These are phyloP conservation scores for Datura wrightii DNA, from an alignment of 257 asterid genomes.

Conservation along the genomic window DNA sequence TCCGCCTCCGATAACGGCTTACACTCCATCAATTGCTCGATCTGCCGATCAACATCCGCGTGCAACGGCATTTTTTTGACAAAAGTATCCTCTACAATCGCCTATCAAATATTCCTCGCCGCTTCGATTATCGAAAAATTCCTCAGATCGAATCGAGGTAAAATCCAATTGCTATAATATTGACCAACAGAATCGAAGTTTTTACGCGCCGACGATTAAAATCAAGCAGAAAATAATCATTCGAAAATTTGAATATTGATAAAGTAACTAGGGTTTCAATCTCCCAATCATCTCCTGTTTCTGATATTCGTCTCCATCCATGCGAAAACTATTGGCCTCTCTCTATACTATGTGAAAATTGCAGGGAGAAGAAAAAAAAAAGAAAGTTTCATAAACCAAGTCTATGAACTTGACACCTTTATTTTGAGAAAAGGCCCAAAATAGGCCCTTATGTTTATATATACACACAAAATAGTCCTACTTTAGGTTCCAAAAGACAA, in stretches of 20 bases:
- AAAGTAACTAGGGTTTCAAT: conserved; percentile 29
- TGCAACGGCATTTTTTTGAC: conserved; percentile 80
- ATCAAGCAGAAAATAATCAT: background rate
- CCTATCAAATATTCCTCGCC: conserved; percentile 46
- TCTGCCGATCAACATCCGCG: conserved; percentile 90
- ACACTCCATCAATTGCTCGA: conserved; percentile 92
- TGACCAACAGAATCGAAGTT: conserved; percentile 1
- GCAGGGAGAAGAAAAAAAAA: background rate
- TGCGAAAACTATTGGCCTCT: conserved; percentile 17
- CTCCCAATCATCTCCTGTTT: background rate
- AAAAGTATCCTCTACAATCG: conserved; percentile 34
- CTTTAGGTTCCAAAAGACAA: no score
- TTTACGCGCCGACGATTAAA: background rate
- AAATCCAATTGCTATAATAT: conserved; percentile 3
- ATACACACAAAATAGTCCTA: no score
- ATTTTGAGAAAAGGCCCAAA: no score
- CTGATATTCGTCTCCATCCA: conserved; percentile 23
- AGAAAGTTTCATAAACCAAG: no score
- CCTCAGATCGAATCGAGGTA: conserved; percentile 18
- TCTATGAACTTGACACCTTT: no score
- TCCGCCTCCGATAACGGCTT: conserved; percentile 80
- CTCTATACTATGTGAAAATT: conserved; percentile 1
- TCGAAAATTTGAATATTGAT: background rate
- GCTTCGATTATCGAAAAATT: background rate
- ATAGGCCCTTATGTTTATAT: no score